phyloP scores from a whole-genome alignment of 352 stramenopile genomes.

The Phytophthora pinifolia region DNA sequence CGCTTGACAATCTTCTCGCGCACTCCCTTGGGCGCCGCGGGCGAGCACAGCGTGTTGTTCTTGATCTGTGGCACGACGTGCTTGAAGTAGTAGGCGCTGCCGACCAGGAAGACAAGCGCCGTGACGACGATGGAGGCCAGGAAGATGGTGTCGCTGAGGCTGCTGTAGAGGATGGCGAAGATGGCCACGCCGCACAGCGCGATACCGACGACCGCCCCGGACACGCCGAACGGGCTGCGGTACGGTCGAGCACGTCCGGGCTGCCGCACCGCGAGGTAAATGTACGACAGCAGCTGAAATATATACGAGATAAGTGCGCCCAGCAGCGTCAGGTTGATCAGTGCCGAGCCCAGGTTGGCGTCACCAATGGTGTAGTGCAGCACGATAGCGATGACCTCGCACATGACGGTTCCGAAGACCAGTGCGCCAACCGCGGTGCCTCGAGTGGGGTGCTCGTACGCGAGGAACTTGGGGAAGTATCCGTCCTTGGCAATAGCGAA shows the following conservation, averaged over 20 bases:
- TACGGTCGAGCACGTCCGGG: slow-evolving; percentile 54
- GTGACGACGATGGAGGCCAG: slow-evolving; percentile 56
- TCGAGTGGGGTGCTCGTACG: slow-evolving; percentile 38
- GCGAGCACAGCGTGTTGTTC: slow-evolving; percentile 19
- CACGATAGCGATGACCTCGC: slow-evolving; percentile 41
- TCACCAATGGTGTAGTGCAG: slow-evolving; percentile 69
- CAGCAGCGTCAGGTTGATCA: slow-evolving; percentile 37
- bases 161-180: slow-evolving; percentile 60
- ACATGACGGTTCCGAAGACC: slow-evolving; percentile 41
- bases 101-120: slow-evolving; percentile 46
- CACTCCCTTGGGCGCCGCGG: slow-evolving; percentile 25
- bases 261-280: slow-evolving; percentile 44
- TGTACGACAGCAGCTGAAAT: slow-evolving; percentile 68
- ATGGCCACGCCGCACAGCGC: slow-evolving; percentile 48
- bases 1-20: slow-evolving; percentile 34
- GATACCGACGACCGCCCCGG: slow-evolving; percentile 45
- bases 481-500: slow-evolving; percentile 67
- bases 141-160: slow-evolving; percentile 51
- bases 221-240: slow-evolving; percentile 56
- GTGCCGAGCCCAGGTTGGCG: slow-evolving; percentile 48
- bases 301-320: slow-evolving; percentile 66
- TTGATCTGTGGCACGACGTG: slow-evolving; percentile 31
- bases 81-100: slow-evolving; percentile 47
- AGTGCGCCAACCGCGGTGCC: slow-evolving; percentile 42
- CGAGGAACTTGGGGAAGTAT: slow-evolving; percentile 57